Conservation (phyloP, 495 filamentous ascomycete species). For the Aspergillus egyptiacus region DNA sequence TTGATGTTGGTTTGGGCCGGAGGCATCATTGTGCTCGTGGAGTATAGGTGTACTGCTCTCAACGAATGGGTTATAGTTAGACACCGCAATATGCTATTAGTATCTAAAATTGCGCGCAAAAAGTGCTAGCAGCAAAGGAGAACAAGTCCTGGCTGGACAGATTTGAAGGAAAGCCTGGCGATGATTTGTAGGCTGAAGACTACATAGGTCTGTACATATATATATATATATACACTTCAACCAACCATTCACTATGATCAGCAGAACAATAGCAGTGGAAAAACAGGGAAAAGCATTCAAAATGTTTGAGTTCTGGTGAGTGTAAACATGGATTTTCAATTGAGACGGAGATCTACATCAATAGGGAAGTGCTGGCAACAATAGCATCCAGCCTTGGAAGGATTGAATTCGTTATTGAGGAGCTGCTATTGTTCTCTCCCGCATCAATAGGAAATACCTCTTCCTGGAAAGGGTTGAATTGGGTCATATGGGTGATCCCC, state of each 20-base stretch:
- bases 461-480: slow-evolving; percentile 6
- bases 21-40: slow-evolving; percentile 23
- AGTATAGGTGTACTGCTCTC: too few species aligned
- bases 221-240: not conserved
- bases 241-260: not conserved
- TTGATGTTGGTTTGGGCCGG: slow-evolving; percentile 16
- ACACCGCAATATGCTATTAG: too few species aligned
- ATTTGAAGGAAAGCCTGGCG: not conserved
- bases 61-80: too few species aligned
- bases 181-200: not conserved
- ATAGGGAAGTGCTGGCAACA: slow-evolving; percentile 13
- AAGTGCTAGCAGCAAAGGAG: too few species aligned
- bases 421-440: slow-evolving; percentile 18
- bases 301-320: not conserved
- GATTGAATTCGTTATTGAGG: slow-evolving; percentile 15
- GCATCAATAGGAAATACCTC: slow-evolving; percentile 16
- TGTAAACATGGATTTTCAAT: not conserved
- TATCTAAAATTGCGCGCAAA: too few species aligned
- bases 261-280: slow-evolving; percentile 4
- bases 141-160: too few species aligned
- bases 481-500: slow-evolving; percentile 15
- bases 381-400: slow-evolving; percentile 4
- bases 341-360: slow-evolving; percentile 1
- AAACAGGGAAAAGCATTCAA: not conserved
- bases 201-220: not conserved